phyloP scores from a whole-genome alignment of 2,329 filamentous ascomycete species.

The Dactylellina haptotyla region DNA sequence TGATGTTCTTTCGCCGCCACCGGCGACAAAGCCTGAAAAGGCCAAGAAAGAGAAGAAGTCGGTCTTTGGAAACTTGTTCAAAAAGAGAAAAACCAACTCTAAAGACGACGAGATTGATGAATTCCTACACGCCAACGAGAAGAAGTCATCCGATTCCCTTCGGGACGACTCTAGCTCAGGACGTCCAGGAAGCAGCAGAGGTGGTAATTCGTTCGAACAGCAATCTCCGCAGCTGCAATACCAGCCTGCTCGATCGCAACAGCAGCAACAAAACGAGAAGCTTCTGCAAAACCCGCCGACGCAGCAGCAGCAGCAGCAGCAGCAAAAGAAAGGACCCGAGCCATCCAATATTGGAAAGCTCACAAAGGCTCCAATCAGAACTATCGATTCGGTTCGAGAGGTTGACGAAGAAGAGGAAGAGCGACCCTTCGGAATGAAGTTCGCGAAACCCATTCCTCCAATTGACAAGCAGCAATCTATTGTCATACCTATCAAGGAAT shows the following conservation, averaged over 20 bases:
- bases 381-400: constrained; percentile 46
- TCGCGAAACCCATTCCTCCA: constrained; percentile 34
- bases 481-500: constrained; percentile 33
- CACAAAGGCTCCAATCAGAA: constrained; percentile 25
- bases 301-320: constrained; percentile 59
- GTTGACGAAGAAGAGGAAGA: constrained; percentile 51
- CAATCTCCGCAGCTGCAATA: constrained; percentile 37
- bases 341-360: constrained; percentile 7
- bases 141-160: constrained; percentile 47
- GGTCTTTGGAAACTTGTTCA: constrained; percentile 71
- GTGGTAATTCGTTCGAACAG: constrained; percentile 35
- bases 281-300: constrained; percentile 42
- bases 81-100: constrained; percentile 58
- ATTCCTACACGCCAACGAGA: constrained; percentile 55
- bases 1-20: constrained; percentile 67
- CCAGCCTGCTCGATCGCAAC: constrained; percentile 51
- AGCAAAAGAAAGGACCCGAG: constrained; percentile 29
- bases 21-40: constrained; percentile 72
- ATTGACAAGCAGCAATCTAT: constrained; percentile 51
- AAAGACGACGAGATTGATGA: constrained; percentile 62
- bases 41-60: constrained; percentile 79
- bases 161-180: constrained; percentile 55
- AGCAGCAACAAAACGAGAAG: constrained; percentile 56
- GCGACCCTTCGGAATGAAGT: constrained; percentile 50
- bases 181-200: constrained; percentile 52